These are phyloP conservation scores for Plasmodium gonderi DNA, from an alignment of 169 alveolate species.

Conservation along the genomic window DNA sequence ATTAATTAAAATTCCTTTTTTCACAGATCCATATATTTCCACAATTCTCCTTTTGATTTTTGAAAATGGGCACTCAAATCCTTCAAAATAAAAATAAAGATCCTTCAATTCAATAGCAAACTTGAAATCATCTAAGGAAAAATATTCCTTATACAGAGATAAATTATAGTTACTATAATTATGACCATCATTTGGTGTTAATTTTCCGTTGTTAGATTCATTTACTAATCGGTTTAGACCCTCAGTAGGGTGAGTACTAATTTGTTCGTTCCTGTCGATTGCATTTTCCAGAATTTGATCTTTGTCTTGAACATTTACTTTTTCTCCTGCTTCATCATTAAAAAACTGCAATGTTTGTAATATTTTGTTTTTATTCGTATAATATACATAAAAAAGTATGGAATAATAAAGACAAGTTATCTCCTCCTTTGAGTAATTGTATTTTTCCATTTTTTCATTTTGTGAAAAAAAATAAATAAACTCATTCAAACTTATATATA, in stretches of 20 bases:
- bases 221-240: background rate
- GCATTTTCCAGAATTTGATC: background rate
- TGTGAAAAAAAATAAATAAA: slow-evolving; percentile 57
- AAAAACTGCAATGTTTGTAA: slow-evolving; percentile 31
- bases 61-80: slow-evolving; percentile 55
- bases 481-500: slow-evolving; percentile 51
- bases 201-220: background rate
- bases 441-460: slow-evolving; percentile 34
- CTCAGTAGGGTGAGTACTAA: background rate
- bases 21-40: slow-evolving; percentile 69
- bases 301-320: background rate
- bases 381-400: slow-evolving; percentile 58
- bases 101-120: slow-evolving; percentile 66
- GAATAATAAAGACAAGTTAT: slow-evolving; percentile 31
- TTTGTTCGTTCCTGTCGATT: background rate
- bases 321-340: background rate
- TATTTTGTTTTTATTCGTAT: slow-evolving; percentile 55
- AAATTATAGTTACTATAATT: slow-evolving; percentile 19
- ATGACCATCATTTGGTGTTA: background rate
- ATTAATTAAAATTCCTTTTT: slow-evolving; percentile 25
- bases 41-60: slow-evolving; percentile 74
- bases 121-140: slow-evolving; percentile 58
- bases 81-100: slow-evolving; percentile 68
- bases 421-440: slow-evolving; percentile 41
- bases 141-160: slow-evolving; percentile 33